Evolutionary conservation across 345 rosid genomes (phyloP).

Genomic region (Rhodamnia argentea): DNA sequence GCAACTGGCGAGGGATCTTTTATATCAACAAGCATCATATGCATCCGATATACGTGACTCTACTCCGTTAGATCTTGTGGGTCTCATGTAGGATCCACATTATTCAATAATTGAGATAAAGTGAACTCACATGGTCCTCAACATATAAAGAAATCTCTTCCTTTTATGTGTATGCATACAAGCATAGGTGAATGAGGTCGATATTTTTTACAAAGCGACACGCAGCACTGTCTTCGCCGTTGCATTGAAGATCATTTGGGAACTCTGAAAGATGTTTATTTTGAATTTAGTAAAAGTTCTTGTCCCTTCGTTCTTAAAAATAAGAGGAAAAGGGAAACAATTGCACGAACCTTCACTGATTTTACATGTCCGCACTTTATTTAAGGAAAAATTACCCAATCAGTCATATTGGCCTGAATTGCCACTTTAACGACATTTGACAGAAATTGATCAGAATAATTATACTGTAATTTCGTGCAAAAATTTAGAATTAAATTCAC

Average conservation of each 20-base stretch:
- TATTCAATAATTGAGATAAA: background rate
- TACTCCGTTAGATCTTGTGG: background rate
- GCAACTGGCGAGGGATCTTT: no score
- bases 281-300: no score
- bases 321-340: background rate
- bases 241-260: background rate
- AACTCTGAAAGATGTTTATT: no score
- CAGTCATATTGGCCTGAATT: background rate
- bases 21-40: no score
- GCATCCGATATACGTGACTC: no score
- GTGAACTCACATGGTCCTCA: background rate
- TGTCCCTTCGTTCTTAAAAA: background rate
- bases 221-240: background rate
- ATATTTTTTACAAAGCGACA: background rate
- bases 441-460: rapidly evolving
- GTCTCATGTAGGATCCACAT: background rate
- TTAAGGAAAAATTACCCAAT: background rate
- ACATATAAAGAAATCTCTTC: background rate
- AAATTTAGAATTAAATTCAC: background rate
- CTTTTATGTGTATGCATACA: background rate
- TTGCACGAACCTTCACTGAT: background rate
- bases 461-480: background rate
- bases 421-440: rapidly evolving
- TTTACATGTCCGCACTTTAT: background rate
- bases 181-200: background rate